phyloP scores from a whole-genome alignment of 2,329 filamentous ascomycete species.

The Thelonectria rubi region DNA sequence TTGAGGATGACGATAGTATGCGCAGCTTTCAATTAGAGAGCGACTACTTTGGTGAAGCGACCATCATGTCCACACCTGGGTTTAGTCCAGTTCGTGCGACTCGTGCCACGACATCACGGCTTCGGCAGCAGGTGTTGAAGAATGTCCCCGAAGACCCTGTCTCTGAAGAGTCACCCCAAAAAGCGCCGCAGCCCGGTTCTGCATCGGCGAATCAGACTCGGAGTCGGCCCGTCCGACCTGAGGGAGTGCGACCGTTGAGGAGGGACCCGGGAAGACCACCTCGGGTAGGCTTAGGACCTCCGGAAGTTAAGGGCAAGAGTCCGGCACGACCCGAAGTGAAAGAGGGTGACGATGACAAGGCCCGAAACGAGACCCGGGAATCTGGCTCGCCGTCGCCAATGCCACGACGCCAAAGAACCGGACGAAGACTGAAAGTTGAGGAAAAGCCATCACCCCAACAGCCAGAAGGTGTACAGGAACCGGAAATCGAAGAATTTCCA shows the following conservation, averaged over 20 bases:
- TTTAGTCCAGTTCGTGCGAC: constrained; percentile 13
- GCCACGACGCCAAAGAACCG: constrained; percentile 18
- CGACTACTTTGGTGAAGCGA: constrained; percentile 50
- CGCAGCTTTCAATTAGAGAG: constrained; percentile 50
- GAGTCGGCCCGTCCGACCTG: background rate
- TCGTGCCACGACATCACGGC: constrained; percentile 6
- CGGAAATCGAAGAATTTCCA: background rate
- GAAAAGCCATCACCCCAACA: background rate
- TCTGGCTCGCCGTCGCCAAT: constrained; percentile 37
- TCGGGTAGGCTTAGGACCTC: background rate
- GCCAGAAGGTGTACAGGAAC: constrained; percentile 2
- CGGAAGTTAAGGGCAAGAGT: background rate
- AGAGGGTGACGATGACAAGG: constrained; percentile 16
- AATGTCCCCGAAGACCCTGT: constrained; percentile 5
- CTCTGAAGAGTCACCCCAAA: constrained; percentile 14
- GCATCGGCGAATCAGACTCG: background rate
- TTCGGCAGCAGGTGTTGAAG: background rate
- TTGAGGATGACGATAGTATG: constrained; percentile 44
- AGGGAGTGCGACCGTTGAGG: constrained; percentile 3
- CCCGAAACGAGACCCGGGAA: background rate
- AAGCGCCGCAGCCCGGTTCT: background rate
- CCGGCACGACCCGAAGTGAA: background rate
- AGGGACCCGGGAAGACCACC: constrained; percentile 4
- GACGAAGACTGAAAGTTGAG: background rate
- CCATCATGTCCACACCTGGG: constrained; percentile 45